phyloP scores from a whole-genome alignment of 1,139 yeast species.

The Diutina mesorugosa region DNA sequence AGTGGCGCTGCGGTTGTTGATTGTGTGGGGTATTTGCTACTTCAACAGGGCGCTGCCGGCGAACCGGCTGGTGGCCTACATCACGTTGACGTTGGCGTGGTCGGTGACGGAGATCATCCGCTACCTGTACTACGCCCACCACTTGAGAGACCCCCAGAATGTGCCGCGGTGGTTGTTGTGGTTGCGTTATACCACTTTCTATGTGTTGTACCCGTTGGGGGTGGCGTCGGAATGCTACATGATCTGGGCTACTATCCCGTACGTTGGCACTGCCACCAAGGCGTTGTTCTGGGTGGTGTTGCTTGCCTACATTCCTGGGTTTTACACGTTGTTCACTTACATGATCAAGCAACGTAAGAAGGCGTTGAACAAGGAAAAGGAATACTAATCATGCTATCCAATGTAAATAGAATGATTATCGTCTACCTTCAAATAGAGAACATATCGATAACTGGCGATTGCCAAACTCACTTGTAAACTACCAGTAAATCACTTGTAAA shows the following conservation, averaged over 20 bases:
- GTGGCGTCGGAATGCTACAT: constrained; percentile 73
- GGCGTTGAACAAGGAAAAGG: constrained; percentile 26
- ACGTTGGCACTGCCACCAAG: constrained; percentile 37
- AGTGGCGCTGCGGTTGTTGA: constrained; percentile 70
- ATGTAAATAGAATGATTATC: background rate
- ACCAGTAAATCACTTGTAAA: no score
- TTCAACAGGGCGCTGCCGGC: constrained; percentile 60
- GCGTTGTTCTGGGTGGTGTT: constrained; percentile 41
- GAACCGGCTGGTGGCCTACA: constrained; percentile 44
- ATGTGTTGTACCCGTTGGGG: constrained; percentile 79
- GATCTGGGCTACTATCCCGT: constrained; percentile 45
- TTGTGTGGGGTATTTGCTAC: constrained; percentile 76
- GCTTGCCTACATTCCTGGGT: constrained; percentile 71
- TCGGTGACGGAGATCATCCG: constrained; percentile 80
- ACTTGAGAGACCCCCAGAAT: constrained; percentile 37
- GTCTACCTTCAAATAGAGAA: no score
- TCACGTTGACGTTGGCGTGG: constrained; percentile 75
- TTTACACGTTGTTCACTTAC: constrained; percentile 72
- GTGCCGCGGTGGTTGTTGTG: constrained; percentile 56
- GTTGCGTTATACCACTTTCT: constrained; percentile 75
- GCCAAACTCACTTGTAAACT: no score
- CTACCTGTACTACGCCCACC: constrained; percentile 72
- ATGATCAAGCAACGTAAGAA: constrained; percentile 82
- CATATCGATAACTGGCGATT: no score
- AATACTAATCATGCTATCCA: background rate